Base-by-base conservation (phyloP, 441 rosid genomes). In the Syzygium malaccense region DNA sequence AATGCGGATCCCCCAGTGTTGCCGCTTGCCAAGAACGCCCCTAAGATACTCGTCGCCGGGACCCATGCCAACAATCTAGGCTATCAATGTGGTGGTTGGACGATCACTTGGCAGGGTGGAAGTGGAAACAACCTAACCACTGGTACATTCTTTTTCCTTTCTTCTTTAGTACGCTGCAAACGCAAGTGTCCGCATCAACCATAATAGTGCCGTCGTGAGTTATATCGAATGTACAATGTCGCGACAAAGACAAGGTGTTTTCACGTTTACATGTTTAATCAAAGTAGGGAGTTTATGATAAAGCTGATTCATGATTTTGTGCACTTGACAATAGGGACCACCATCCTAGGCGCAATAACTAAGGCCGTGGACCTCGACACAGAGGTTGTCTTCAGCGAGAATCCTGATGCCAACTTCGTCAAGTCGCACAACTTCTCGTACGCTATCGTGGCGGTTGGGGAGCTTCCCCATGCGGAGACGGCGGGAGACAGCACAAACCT, bases 61-160 rank as follows among this genome's bases (percentile, higher is more conserved):
- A 87, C 62, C 6, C 88, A 87, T 71, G 88, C 88, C 85, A 33
- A 87, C 64, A 87, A 87, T 30, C 23, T 87, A 53, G 88, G 88
- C 37, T 87, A 51, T 26, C 88, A 87, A 45, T 87, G 88, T 20
- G 88, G 88, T 54, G 88, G 88, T 19, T 87, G 88, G 88, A 66
- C 88, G 26, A 87, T 87, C 55, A 51, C 88, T 48, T 87, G 88
- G 88, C 88, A 68, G 23, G 88, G 88, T 53, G 71, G 37, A 19
- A 75, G 85, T n/a, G 88, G 88, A 49, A 87, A 87, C 62, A 75
- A 87, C 88, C 26, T 51, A 23, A 87, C 88, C 25, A 18, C 8
- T 4, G 88, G 88, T 71, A 87, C 41, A 18, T 20, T 30, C n/a
- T 57, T 41, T 33, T 86, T 45, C 7, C 62, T 57, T 25, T 57